A percentile compares a stretch with the other conserved stretches of the same genome.
Evolutionary conservation across 495 filamentous ascomycete species (phyloP).

Genomic region (Staphylotrichum longicolle): DNA sequence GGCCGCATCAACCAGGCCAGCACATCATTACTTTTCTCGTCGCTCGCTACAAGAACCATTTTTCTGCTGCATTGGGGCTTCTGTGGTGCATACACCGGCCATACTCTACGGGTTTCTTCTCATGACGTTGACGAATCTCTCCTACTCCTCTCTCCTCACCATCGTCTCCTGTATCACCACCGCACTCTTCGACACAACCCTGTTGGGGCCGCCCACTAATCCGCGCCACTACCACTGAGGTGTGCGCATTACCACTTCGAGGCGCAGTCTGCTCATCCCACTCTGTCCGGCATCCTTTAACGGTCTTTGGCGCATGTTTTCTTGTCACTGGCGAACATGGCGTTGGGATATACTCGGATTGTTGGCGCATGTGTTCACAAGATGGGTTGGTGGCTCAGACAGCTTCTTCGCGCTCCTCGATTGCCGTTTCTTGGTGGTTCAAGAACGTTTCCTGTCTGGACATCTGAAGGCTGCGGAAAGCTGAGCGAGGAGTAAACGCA

Average conservation of each 20-base stretch:
- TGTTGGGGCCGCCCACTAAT: constrained; percentile 11
- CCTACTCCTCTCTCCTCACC: constrained; percentile 14
- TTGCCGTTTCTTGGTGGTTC: constrained; percentile 14
- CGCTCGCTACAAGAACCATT: constrained; percentile 38
- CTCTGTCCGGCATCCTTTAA: constrained; percentile 2
- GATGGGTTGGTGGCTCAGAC: constrained; percentile 6
- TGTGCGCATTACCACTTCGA: not conserved
- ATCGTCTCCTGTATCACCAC: constrained; percentile 10
- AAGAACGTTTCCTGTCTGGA: constrained; percentile 3
- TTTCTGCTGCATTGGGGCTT: constrained; percentile 27
- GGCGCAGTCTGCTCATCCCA: constrained; percentile 4
- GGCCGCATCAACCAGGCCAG: constrained; percentile 15
- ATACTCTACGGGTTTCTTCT: constrained; percentile 31
- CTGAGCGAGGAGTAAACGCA: not conserved
- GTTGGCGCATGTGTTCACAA: not conserved
- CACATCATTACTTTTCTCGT: constrained; percentile 32
- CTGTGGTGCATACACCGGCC: constrained; percentile 32
- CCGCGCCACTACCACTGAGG: constrained; percentile 1
- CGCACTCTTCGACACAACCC: constrained; percentile 6
- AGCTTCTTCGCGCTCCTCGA: not conserved
- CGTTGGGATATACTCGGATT: constrained; percentile 13
- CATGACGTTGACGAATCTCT: constrained; percentile 33
- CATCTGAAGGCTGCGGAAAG: not conserved
- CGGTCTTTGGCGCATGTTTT: not conserved
- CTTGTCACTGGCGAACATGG: constrained; percentile 4